Evolutionary conservation across 345 rosid genomes (phyloP), one percentile per base, ranked within the genome.

Genomic region (Heritiera littoralis): DNA sequence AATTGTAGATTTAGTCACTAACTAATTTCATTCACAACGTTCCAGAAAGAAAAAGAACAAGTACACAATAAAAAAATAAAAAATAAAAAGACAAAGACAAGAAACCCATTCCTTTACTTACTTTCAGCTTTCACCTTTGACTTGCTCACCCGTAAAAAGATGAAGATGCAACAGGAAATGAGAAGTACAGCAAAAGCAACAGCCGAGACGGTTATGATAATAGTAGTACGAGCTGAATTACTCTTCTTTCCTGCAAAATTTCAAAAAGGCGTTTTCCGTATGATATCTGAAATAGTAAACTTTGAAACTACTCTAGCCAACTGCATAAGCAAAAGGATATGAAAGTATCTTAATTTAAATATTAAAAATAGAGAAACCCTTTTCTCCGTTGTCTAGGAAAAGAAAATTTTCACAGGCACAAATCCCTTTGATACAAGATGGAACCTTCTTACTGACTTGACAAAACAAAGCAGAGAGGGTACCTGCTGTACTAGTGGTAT

Each of bases 231-330:
- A 61, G 77, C 43, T 8, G 76, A 63, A 49, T 61, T 80, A 7
- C 35, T 72, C 2, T 10, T 41, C 63, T 49, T 61, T 76, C 81
- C 87, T 84, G 80, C 81, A 80, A 68, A 77, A 30, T 13, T 7
- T 28, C 43, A 71, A 65, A 9, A 48, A 48, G 1, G 0, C 14
- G 15, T 4, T 35, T 35, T 35, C 45, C 35, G 1, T 15, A 38
- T 7, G 23, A 65, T 20, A 0, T 13, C n/a, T 35, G 46, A 65
- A 7, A 65, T 65, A 35, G n/a, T 7, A 1, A 66, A 15, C 5
- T 66, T 49, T 63, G 18, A 35, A 32, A 30, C 41, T 11, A 38
- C 11, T 17, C 45, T 4, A 9, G 14, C 14, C 35, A 60, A 4
- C 9, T 66, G 30, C 72, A 66, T 41, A 41, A 41, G 13, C 13